These are phyloP conservation scores for Lyophyllum atratum DNA, from an alignment of 768 basidiomycete species.

Conservation along the genomic window DNA sequence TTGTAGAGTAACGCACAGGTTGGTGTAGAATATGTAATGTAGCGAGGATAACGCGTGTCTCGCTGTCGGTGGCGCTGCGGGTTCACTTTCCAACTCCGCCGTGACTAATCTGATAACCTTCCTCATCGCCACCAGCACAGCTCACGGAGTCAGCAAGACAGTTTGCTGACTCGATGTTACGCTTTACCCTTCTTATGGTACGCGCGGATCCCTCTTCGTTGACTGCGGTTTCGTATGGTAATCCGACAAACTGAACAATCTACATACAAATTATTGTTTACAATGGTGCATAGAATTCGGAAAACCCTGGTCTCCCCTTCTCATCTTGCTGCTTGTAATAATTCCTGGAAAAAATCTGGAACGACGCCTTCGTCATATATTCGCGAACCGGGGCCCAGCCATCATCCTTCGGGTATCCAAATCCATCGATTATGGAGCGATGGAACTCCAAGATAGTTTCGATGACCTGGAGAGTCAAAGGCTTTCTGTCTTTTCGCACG, in stretches of 20 bases:
- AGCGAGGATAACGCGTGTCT: background rate
- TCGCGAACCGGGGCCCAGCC: background rate
- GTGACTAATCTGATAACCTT: background rate
- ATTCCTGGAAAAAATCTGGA: background rate
- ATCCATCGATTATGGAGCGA: background rate
- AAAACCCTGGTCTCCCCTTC: background rate
- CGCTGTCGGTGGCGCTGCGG: constrained; percentile 3
- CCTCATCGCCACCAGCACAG: background rate
- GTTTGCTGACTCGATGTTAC: no score
- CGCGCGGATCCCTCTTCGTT: no score
- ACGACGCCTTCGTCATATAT: background rate
- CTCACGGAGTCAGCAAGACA: background rate
- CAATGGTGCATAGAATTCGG: background rate
- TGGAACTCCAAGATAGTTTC: constrained; percentile 20
- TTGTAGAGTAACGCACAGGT: constrained; percentile 9
- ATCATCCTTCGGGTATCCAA: background rate
- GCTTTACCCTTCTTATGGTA: no score
- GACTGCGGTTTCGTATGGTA: no score
- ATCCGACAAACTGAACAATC: no score
- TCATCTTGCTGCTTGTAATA: background rate
- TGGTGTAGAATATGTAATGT: background rate
- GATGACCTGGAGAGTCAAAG: constrained; percentile 12
- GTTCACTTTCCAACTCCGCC: constrained; percentile 14
- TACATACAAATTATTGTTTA: background rate
- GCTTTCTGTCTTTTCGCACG: constrained; percentile 16